Conservation (phyloP, 164 flowering plant genomes). For the Vitis riparia region DNA sequence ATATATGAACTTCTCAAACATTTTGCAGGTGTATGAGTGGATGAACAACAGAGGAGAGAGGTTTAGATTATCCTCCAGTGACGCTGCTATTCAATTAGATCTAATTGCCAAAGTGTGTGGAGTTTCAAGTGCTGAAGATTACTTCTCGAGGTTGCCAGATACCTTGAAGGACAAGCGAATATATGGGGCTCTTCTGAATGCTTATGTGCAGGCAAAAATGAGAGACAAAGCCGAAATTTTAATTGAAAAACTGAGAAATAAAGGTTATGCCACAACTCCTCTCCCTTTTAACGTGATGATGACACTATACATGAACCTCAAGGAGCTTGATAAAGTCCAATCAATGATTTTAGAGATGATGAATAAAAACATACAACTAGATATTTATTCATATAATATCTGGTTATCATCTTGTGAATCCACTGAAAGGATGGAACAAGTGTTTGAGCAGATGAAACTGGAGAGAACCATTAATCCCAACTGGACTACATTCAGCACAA, state of each 20-base stretch:
- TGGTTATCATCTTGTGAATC: constrained; percentile 78
- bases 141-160: constrained; percentile 53
- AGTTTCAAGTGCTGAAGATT: constrained; percentile 66
- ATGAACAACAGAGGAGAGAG: constrained; percentile 61
- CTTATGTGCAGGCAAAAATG: constrained; percentile 57
- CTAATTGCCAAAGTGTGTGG: constrained; percentile 77
- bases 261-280: constrained; percentile 49
- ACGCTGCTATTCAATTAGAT: constrained; percentile 85
- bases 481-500: constrained; percentile 88
- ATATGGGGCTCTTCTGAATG: constrained; percentile 79
- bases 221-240: constrained; percentile 67
- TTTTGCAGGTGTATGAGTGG: constrained; percentile 86
- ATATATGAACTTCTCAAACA: neutral
- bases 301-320: constrained; percentile 83
- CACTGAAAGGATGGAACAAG: constrained; percentile 70
- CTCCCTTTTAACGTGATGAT: constrained; percentile 90
- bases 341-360: constrained; percentile 63
- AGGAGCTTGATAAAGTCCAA: constrained; percentile 66
- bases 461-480: constrained; percentile 56
- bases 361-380: constrained; percentile 51
- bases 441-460: constrained; percentile 57
- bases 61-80: constrained; percentile 64
- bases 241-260: constrained; percentile 48
- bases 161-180: constrained; percentile 58
- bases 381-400: constrained; percentile 83